Evolutionary conservation across 495 filamentous ascomycete genomes (phyloP).

Genomic region (Pyrenula massariospora): DNA sequence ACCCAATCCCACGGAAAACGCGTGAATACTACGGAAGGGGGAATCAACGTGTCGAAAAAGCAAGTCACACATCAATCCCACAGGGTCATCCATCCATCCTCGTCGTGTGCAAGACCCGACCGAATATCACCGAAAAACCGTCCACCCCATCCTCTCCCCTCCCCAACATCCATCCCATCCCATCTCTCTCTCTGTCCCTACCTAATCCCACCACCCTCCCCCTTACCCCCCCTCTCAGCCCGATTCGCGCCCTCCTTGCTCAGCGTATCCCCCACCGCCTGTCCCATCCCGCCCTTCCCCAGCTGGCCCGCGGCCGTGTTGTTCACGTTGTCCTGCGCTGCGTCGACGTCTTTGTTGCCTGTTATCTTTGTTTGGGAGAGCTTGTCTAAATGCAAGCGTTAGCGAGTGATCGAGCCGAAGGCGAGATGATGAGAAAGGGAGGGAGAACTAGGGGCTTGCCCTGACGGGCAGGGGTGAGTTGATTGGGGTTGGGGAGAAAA

Average conservation of each 20-base stretch:
- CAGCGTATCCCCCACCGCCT: constrained; percentile 39
- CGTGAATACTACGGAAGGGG: no score
- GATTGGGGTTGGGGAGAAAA: no score
- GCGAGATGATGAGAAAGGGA: background rate
- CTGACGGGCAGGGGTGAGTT: no score
- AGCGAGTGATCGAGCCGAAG: background rate
- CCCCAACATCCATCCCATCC: background rate
- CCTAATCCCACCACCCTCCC: constrained; percentile 26
- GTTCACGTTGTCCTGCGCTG: constrained; percentile 45
- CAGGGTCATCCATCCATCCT: no score
- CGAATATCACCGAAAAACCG: no score
- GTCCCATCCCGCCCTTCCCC: constrained; percentile 42
- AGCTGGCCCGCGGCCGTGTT: constrained; percentile 40
- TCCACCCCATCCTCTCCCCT: no score
- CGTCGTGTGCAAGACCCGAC: no score
- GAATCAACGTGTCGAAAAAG: no score
- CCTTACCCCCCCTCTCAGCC: constrained; percentile 42
- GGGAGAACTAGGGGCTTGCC: background rate
- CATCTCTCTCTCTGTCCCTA: no score
- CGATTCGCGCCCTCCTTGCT: constrained; percentile 48
- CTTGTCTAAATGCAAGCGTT: constrained; percentile 28
- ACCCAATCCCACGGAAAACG: no score
- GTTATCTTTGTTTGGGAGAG: constrained; percentile 50
- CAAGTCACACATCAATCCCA: no score
- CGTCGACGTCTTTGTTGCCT: constrained; percentile 42